Evolutionary conservation across 352 stramenopile species (phyloP).

Genomic region (Phytophthora brassicae): DNA sequence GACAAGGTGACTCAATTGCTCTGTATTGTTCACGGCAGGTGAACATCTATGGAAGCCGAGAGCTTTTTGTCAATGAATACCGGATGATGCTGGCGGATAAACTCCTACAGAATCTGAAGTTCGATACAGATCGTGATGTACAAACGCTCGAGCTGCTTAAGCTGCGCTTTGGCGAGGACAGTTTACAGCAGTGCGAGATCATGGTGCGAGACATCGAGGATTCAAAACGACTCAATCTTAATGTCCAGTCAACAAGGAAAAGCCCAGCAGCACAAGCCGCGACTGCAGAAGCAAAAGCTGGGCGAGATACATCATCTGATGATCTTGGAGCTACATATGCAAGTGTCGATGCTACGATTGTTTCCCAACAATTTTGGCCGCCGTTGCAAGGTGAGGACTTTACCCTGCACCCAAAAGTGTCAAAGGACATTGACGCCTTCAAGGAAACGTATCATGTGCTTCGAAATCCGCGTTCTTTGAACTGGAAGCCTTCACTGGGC

Average conservation of each 20-base stretch:
- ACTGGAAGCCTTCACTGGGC: slow-evolving; percentile 94
- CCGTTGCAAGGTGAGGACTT: slow-evolving; percentile 93
- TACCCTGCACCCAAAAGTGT: slow-evolving; percentile 84
- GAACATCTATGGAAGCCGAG: slow-evolving; percentile 98
- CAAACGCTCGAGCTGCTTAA: slow-evolving; percentile 98
- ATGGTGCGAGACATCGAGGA: slow-evolving; percentile 98
- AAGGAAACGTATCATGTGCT: slow-evolving; percentile 90
- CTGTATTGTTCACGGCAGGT: slow-evolving; percentile 37
- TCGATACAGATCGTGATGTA: slow-evolving; percentile 93
- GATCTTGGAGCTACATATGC: not conserved
- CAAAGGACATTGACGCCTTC: slow-evolving; percentile 85
- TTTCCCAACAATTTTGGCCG: slow-evolving; percentile 98
- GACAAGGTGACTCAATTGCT: no score
- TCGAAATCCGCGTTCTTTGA: slow-evolving; percentile 93
- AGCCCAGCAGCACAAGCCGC: slow-evolving; percentile 2
- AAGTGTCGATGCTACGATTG: slow-evolving; percentile 91
- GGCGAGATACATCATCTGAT: not conserved
- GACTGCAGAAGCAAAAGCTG: slow-evolving; percentile 8
- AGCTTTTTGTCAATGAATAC: slow-evolving; percentile 99
- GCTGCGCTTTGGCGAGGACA: slow-evolving; percentile 94
- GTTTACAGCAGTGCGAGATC: slow-evolving; percentile 95
- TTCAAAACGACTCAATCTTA: slow-evolving; percentile 93
- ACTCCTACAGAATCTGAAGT: slow-evolving; percentile 92
- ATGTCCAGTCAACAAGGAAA: slow-evolving; percentile 69
- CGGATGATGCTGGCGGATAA: slow-evolving; percentile 97